These are phyloP conservation scores for Sporothrix variecibatus DNA, from an alignment of 2,329 filamentous ascomycete genomes.

Conservation along the genomic window DNA sequence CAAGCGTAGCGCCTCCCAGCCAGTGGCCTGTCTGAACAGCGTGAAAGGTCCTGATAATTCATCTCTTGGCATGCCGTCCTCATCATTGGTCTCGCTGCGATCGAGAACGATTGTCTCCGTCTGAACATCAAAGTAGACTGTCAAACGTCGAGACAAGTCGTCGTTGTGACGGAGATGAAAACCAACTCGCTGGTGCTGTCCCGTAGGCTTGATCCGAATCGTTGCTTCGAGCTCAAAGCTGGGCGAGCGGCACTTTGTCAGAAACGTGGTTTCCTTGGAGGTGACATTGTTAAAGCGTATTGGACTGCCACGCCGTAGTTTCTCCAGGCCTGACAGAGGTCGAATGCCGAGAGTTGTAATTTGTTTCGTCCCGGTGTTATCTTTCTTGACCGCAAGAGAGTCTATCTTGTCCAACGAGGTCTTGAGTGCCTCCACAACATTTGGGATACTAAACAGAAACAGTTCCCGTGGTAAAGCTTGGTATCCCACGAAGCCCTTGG, in stretches of 20 bases:
- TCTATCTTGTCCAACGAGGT: not conserved
- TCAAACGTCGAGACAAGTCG: not conserved
- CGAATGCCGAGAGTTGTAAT: not conserved
- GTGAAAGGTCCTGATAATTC: not conserved
- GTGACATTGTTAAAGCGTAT: not conserved
- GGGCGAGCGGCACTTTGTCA: not conserved
- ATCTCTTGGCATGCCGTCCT: not conserved
- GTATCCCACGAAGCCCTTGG: not conserved
- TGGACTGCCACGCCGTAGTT: not conserved
- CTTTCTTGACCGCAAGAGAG: not conserved
- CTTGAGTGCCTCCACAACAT: not conserved
- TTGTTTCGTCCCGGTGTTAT: not conserved
- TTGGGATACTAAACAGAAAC: not conserved
- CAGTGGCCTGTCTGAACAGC: not conserved
- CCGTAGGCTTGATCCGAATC: not conserved
- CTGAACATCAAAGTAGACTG: not conserved
- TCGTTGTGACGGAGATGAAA: not conserved
- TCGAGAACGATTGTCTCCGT: not conserved
- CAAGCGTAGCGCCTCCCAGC: not conserved
- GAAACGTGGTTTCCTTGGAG: not conserved
- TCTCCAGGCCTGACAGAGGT: not conserved
- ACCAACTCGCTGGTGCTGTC: not conserved
- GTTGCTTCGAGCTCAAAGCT: not conserved
- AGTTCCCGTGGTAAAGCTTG: not conserved
- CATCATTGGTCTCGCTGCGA: not conserved